A percentile compares a stretch with the other conserved stretches of the same genome.
Conservation (phyloP, 441 rosid genomes). For the Cnidoscolus chayamansa region DNA sequence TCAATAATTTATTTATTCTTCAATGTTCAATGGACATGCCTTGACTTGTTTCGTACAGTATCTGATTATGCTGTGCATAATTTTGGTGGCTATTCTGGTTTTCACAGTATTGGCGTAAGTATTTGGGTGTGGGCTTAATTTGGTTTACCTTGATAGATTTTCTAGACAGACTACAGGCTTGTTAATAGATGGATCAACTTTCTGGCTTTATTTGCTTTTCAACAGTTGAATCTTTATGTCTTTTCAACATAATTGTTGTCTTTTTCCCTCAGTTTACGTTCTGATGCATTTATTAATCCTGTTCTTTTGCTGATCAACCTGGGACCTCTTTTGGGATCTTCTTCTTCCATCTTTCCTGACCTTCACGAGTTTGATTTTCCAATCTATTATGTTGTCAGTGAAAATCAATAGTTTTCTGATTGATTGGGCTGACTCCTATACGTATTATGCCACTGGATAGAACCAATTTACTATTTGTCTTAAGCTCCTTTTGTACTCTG, state of each 20-base stretch:
- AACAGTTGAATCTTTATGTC: background rate
- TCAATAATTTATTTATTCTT: background rate
- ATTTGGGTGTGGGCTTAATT: constrained; percentile 6
- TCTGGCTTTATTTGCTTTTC: background rate
- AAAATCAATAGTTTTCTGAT: background rate
- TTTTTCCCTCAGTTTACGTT: background rate
- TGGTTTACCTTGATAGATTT: background rate
- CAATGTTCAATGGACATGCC: constrained; percentile 28
- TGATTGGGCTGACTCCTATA: background rate
- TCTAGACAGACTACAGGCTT: background rate
- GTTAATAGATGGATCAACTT: constrained; percentile 1
- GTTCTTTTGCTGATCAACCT: background rate
- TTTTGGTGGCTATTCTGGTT: constrained; percentile 72
- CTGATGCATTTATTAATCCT: background rate
- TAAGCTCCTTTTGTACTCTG: background rate
- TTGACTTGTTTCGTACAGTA: constrained; percentile 59
- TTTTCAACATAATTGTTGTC: background rate
- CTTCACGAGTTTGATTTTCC: background rate
- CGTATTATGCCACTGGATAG: background rate
- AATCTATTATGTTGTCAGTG: background rate
- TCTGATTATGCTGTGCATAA: constrained; percentile 57
- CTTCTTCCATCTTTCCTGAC: background rate
- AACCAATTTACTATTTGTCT: background rate
- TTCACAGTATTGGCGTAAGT: constrained; percentile 96
- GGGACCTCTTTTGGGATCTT: background rate